Evolutionary conservation across 805 yeast genomes (phyloP).

Genomic region (Myxozyma monticola): DNA sequence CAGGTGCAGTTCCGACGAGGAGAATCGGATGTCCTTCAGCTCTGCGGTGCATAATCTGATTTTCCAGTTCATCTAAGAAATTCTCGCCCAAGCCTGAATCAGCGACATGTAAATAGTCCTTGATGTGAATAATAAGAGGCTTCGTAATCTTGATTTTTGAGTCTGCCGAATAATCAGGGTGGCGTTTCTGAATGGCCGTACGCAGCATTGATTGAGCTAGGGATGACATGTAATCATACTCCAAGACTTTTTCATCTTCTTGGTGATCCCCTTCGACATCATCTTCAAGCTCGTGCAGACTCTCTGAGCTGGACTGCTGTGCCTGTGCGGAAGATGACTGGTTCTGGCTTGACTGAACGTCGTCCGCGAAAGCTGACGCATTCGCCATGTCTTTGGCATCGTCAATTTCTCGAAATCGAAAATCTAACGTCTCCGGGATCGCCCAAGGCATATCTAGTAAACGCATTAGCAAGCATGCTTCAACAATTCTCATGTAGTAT

Average conservation of each 20-base stretch:
- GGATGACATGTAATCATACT: conserved; percentile 1
- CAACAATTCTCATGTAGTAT: too few relatives aligned
- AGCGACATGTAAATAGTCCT: conserved; percentile 14
- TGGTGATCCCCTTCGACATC: neutral
- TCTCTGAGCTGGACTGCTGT: too few relatives aligned
- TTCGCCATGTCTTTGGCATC: neutral
- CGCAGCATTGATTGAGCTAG: neutral
- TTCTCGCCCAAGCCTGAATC: conserved; percentile 13
- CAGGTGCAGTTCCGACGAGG: conserved; percentile 19
- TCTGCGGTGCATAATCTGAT: conserved; percentile 11
- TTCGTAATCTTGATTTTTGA: neutral
- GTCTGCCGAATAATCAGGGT: neutral
- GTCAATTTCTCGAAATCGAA: conserved; percentile 9
- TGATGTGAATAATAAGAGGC: conserved; percentile 20
- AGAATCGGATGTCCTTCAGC: conserved; percentile 10
- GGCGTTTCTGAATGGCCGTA: conserved; percentile 1
- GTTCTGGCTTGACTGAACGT: too few relatives aligned
- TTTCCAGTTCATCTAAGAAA: conserved; percentile 18
- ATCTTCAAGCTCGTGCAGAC: too few relatives aligned
- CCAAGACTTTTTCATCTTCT: neutral
- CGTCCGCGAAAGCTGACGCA: too few relatives aligned
- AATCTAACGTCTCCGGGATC: conserved; percentile 8
- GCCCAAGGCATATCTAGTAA: conserved; percentile 8
- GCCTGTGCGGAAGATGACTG: too few relatives aligned
- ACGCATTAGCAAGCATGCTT: too few relatives aligned